phyloP scores from a whole-genome alignment of 305 asterid genomes.

The Fraxinus platypoda region DNA sequence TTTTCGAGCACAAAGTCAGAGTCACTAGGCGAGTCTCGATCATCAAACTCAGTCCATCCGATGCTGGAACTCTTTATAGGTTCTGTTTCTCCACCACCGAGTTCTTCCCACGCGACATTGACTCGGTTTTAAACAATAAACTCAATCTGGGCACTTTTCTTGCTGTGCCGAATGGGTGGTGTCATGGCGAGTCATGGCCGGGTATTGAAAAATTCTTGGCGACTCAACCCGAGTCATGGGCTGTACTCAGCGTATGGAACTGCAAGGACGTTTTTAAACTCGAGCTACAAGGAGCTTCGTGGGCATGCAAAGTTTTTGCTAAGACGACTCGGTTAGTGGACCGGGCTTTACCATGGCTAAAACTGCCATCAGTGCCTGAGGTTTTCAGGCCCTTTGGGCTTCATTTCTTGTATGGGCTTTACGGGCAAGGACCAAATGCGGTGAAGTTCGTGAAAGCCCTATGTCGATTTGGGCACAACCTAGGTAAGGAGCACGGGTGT shows the following conservation, averaged over 20 bases:
- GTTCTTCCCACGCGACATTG: constrained; percentile 85
- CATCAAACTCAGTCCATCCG: constrained; percentile 44
- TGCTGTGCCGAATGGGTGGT: constrained; percentile 46
- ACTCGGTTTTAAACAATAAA: constrained; percentile 49
- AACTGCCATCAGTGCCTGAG: constrained; percentile 70
- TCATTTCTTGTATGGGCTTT: constrained; percentile 77
- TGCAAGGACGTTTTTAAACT: constrained; percentile 74
- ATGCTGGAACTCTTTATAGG: constrained; percentile 71
- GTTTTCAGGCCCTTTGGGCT: constrained; percentile 82
- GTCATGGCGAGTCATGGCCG: constrained; percentile 48
- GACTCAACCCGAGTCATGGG: constrained; percentile 80
- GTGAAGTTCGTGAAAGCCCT: constrained; percentile 38
- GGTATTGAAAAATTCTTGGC: constrained; percentile 42
- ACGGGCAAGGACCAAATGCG: constrained; percentile 66
- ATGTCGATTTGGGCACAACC: constrained; percentile 61
- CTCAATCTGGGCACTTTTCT: constrained; percentile 71
- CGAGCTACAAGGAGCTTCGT: constrained; percentile 89
- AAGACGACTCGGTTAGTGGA: constrained; percentile 63
- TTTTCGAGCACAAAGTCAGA: constrained; percentile 62
- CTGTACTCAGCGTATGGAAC: constrained; percentile 83
- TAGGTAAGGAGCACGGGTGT: constrained; percentile 61
- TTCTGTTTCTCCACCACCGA: constrained; percentile 60
- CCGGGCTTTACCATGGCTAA: constrained; percentile 75
- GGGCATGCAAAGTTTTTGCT: constrained; percentile 41
- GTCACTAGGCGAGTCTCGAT: constrained; percentile 35